Percentiles rank a stretch among this genome's conserved stretches.
phyloP scores from a whole-genome alignment of 306 rosid species.

The Styphnolobium japonicum region DNA sequence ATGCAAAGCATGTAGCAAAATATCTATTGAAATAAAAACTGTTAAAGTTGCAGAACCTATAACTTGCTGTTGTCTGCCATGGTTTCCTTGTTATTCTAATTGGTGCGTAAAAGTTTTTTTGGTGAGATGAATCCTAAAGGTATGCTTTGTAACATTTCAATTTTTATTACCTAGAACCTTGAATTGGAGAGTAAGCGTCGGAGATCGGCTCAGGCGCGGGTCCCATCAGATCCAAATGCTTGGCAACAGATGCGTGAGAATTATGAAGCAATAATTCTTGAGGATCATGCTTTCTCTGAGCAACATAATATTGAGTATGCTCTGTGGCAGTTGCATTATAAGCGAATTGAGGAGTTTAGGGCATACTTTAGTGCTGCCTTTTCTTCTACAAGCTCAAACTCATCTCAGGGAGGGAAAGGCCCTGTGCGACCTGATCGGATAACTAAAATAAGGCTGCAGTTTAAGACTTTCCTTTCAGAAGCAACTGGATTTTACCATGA shows the following conservation, averaged over 20 bases:
- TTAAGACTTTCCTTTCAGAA: conserved; percentile 90
- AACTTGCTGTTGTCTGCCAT: neutral
- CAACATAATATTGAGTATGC: conserved; percentile 76
- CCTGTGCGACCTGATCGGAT: conserved; percentile 68
- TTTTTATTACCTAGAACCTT: conserved; percentile 47
- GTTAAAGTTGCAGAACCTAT: neutral
- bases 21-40: neutral
- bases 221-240: conserved; percentile 92
- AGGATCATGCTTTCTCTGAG: conserved; percentile 86
- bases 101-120: neutral
- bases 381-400: conserved; percentile 56
- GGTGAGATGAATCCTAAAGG: neutral
- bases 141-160: neutral
- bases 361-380: conserved; percentile 63
- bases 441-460: conserved; percentile 77
- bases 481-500: conserved; percentile 97
- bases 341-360: conserved; percentile 88
- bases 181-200: conserved; percentile 80
- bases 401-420: conserved; percentile 65
- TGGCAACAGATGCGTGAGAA: conserved; percentile 96
- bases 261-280: conserved; percentile 87
- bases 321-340: conserved; percentile 92
- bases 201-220: conserved; percentile 79
- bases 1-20: neutral
- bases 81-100: neutral